These are phyloP conservation scores for Trypanosoma brucei DNA, from an alignment of 208 protist genomes.

Conservation along the genomic window DNA sequence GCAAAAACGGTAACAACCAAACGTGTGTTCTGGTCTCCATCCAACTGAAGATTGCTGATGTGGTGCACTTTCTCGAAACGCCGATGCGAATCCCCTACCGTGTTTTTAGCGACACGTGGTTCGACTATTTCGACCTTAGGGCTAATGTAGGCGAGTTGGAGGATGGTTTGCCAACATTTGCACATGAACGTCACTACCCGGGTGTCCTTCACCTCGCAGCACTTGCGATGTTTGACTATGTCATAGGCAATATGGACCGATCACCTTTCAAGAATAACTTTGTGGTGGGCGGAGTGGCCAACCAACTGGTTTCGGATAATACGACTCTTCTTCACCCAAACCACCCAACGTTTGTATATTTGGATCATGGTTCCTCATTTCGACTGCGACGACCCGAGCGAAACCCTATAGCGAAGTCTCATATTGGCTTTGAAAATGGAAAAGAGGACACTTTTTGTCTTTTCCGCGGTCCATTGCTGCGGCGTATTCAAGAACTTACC, in stretches of 20 bases:
- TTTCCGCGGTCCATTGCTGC: constrained; percentile 24
- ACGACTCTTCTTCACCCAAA: constrained; percentile 24
- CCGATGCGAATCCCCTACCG: constrained; percentile 26
- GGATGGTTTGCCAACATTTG: constrained; percentile 2
- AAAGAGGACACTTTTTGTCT: constrained; percentile 29
- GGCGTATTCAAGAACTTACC: constrained; percentile 13
- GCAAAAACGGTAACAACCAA: background rate
- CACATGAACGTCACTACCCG: background rate
- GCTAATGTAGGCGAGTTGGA: background rate
- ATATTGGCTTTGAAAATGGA: constrained; percentile 5
- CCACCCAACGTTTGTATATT: constrained; percentile 31
- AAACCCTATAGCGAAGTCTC: constrained; percentile 26
- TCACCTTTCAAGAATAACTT: constrained; percentile 49
- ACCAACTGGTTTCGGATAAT: background rate
- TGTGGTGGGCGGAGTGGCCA: constrained; percentile 24
- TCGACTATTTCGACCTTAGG: constrained; percentile 23
- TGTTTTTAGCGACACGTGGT: constrained; percentile 28
- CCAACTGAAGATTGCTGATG: constrained; percentile 37
- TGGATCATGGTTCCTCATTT: constrained; percentile 39
- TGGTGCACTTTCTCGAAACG: constrained; percentile 22
- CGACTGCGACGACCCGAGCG: constrained; percentile 7
- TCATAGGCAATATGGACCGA: constrained; percentile 36
- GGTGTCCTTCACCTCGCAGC: constrained; percentile 28
- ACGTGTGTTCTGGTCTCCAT: constrained; percentile 26
- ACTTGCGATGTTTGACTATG: constrained; percentile 35